Percentiles rank a stretch among this genome's conserved stretches.
Evolutionary conservation across 352 stramenopile species (phyloP).

Genomic region (Pythium periplocum): DNA sequence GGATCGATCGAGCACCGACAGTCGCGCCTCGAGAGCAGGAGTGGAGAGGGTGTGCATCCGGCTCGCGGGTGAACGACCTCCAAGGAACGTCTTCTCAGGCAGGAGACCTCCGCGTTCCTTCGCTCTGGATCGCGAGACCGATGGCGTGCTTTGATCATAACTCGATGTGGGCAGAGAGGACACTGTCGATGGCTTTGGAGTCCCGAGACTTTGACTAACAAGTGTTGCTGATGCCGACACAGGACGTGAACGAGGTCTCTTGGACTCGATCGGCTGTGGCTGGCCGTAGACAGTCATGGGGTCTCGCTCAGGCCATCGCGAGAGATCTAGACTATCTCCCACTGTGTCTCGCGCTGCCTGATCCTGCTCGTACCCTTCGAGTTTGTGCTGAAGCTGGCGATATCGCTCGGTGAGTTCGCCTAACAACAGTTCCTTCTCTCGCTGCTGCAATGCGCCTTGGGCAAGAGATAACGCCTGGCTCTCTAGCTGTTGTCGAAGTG

Average conservation of each 20-base stretch:
- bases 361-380: slow-evolving; percentile 6
- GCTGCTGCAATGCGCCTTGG: slow-evolving; percentile 31
- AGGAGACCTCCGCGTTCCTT: too few relatives aligned
- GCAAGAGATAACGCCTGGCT: slow-evolving; percentile 32
- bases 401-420: slow-evolving; percentile 43
- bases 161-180: too few relatives aligned
- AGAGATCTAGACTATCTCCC: slow-evolving; percentile 4
- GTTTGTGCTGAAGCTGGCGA: slow-evolving; percentile 23
- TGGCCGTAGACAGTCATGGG: slow-evolving; percentile 53
- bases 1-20: slow-evolving; percentile 9
- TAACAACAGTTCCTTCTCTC: slow-evolving; percentile 57
- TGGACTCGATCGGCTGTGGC: slow-evolving; percentile 30
- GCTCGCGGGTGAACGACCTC: slow-evolving; percentile 11
- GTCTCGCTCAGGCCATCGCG: slow-evolving; percentile 8
- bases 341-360: neutral
- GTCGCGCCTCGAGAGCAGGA: too few relatives aligned
- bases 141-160: too few relatives aligned
- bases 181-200: too few relatives aligned
- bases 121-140: too few relatives aligned
- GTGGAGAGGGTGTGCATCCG: neutral
- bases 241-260: slow-evolving; percentile 20
- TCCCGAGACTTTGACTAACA: too few relatives aligned
- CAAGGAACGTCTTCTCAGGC: slow-evolving; percentile 8
- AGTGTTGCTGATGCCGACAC: slow-evolving; percentile 20
- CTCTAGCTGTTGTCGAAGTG: slow-evolving; percentile 9